A percentile compares a stretch with the other conserved stretches of the same genome.
Conservation (phyloP, 495 filamentous ascomycete genomes). For the Hapsidospora chrysogenum region DNA sequence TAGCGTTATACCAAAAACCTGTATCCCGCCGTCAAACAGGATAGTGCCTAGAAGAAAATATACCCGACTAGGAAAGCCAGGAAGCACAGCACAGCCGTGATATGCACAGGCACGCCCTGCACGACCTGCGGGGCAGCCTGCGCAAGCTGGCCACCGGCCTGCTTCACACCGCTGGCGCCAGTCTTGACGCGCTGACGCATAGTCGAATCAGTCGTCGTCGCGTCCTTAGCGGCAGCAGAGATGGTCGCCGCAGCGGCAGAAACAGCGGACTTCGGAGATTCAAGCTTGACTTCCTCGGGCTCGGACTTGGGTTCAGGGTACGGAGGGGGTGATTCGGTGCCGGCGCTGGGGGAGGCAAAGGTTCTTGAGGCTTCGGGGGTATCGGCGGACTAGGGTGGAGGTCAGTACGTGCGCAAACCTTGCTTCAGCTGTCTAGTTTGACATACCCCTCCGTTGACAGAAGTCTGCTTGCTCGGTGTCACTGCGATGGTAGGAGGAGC, state of each 20-base stretch:
- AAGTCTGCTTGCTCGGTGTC: conserved; percentile 11
- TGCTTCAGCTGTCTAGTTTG: neutral
- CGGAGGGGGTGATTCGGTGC: conserved; percentile 6
- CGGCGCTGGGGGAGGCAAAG: conserved; percentile 13
- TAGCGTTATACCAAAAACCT: no score
- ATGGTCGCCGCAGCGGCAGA: conserved; percentile 20
- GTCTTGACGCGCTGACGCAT: conserved; percentile 53
- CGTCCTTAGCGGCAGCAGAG: conserved; percentile 26
- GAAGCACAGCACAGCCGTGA: conserved; percentile 70
- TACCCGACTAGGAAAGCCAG: conserved; percentile 86
- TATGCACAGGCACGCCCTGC: conserved; percentile 72
- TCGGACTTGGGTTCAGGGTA: conserved; percentile 14
- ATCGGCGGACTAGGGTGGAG: neutral
- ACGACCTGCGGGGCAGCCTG: conserved; percentile 51
- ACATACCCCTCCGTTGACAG: conserved; percentile 14
- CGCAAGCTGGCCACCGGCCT: conserved; percentile 29
- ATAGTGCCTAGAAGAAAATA: conserved; percentile 93
- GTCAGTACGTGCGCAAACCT: neutral
- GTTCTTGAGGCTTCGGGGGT: conserved; percentile 3
- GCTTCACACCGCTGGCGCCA: conserved; percentile 20
- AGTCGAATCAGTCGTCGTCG: conserved; percentile 22
- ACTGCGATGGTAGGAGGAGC: conserved; percentile 2
- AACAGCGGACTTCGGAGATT: conserved; percentile 17
- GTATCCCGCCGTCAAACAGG: no score
- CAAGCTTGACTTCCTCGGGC: conserved; percentile 8